Percentiles rank a stretch among this genome's conserved stretches.
Evolutionary conservation across 208 protist species (phyloP).

Genomic region (Trypanosoma melophagium): DNA sequence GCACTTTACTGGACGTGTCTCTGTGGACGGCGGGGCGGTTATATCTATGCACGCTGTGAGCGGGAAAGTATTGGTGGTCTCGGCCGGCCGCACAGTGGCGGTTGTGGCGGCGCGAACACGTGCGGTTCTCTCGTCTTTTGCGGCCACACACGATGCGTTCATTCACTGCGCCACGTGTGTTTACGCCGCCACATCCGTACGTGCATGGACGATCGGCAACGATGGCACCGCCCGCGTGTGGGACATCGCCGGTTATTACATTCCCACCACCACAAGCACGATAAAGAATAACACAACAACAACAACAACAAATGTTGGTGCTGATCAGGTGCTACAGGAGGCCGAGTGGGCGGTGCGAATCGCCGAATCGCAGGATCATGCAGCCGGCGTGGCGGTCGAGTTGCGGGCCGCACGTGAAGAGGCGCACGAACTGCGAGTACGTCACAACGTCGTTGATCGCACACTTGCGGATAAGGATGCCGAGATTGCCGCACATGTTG

Average conservation of each 20-base stretch:
- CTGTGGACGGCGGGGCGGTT: conserved; percentile 36
- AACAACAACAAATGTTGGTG: conserved; percentile 22
- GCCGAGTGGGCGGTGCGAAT: conserved; percentile 25
- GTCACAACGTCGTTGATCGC: conserved; percentile 40
- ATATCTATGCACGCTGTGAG: conserved; percentile 57
- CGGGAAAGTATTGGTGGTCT: conserved; percentile 62
- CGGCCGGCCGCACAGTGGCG: conserved; percentile 44
- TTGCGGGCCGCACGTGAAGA: conserved; percentile 52
- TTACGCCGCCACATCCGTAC: conserved; percentile 43
- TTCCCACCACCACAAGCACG: conserved; percentile 12
- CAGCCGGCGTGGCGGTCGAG: conserved; percentile 34
- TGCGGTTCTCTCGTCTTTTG: conserved; percentile 21
- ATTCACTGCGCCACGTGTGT: conserved; percentile 50
- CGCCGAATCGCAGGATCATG: conserved; percentile 19
- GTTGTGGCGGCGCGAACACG: conserved; percentile 44
- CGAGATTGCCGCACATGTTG: conserved; percentile 36
- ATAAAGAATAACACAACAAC: too few species aligned
- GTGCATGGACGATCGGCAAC: conserved; percentile 69
- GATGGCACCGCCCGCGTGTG: conserved; percentile 45
- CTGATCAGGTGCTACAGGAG: conserved; percentile 12
- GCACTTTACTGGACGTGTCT: conserved; percentile 3
- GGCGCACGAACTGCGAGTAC: conserved; percentile 71
- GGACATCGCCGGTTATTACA: conserved; percentile 38
- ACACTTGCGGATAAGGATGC: conserved; percentile 37
- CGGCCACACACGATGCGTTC: conserved; percentile 42